Evolutionary conservation across 139 green algal species (phyloP).

Genomic region (Tetraselmis chui): DNA sequence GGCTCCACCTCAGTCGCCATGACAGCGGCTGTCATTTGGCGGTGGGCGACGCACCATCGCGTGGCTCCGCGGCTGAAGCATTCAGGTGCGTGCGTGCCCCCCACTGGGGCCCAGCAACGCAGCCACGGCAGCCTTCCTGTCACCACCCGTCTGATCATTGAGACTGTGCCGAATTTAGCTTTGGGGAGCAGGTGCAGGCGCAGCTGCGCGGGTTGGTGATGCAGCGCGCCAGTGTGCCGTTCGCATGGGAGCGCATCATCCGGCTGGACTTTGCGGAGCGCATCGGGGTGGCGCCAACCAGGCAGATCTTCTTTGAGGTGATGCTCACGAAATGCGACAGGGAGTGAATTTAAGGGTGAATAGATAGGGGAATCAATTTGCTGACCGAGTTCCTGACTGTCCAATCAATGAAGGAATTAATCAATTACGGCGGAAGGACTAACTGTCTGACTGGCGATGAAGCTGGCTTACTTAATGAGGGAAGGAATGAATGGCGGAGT

Average conservation of each 20-base stretch:
- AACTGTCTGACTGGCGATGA: too few species aligned
- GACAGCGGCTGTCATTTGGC: neutral
- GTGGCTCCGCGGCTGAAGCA: neutral
- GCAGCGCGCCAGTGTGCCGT: slow-evolving; percentile 39
- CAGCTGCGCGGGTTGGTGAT: slow-evolving; percentile 56
- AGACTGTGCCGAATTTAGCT: neutral
- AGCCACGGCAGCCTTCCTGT: neutral
- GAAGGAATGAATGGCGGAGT: too few species aligned
- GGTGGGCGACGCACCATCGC: neutral
- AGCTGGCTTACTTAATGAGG: too few species aligned
- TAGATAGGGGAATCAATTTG: too few species aligned
- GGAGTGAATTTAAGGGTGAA: too few species aligned
- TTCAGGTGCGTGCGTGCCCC: neutral
- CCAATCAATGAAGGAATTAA: too few species aligned
- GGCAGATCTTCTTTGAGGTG: slow-evolving; percentile 58
- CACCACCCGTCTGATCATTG: neutral
- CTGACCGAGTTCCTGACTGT: too few species aligned
- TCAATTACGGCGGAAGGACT: too few species aligned
- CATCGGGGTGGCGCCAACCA: slow-evolving; percentile 30
- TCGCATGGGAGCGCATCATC: slow-evolving; percentile 65
- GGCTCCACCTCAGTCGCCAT: neutral
- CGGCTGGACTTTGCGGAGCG: slow-evolving; percentile 53
- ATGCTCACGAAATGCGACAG: too few species aligned
- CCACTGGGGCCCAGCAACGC: too few species aligned
- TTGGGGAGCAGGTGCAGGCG: neutral